Evolutionary conservation across 164 flowering plant species (phyloP), one percentile per base, ranked within the genome.

Genomic region (Kingdonia uniflora): DNA sequence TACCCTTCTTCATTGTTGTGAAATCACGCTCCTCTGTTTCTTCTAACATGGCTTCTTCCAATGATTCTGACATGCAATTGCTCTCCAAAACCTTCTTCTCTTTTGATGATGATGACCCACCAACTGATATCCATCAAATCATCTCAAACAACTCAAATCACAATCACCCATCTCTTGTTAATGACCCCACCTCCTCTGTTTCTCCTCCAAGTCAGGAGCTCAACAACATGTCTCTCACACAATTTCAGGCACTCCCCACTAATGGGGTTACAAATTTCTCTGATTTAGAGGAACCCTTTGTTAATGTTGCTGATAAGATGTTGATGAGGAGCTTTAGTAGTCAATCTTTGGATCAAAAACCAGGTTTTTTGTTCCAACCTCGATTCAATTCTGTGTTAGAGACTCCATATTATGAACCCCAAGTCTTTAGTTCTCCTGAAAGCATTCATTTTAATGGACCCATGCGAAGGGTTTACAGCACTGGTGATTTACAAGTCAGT

Each of bases 251-350:
- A 61, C 6, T 35, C 55, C 53, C 65, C 0, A 16, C 54, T 37
- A 51, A 44, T 48, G 79, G 66, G 49, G 23, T 48, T 42, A 24
- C 44, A n/a, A 19, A 70, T 38, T 62, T 58, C 59, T 55, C 72
- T 29, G 53, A 42, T 25, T 55, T 59, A 15, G 55, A 59, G 7
- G 0, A 37, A 37, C 40, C 5, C 24, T 59, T 49, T 57, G 2
- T 11, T 22, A 5, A 14, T 17, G 51, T 35, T 53, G 38, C 39
- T n/a, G 73, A 69, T 25, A 59, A 61, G 45, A 22, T 63, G 57
- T 68, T 81, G 74, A 91, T 80, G 63, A 84, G 87, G 71, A 87
- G 87, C 51, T 74, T 49, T 48, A 84, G 92, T 58, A 82, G 81
- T 65, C 68, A 72, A 22, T 73, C 66, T 5, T 79, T 79, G 14